Base-by-base conservation (phyloP, 164 flowering plant genomes). In the Umbilicus rupestris region DNA sequence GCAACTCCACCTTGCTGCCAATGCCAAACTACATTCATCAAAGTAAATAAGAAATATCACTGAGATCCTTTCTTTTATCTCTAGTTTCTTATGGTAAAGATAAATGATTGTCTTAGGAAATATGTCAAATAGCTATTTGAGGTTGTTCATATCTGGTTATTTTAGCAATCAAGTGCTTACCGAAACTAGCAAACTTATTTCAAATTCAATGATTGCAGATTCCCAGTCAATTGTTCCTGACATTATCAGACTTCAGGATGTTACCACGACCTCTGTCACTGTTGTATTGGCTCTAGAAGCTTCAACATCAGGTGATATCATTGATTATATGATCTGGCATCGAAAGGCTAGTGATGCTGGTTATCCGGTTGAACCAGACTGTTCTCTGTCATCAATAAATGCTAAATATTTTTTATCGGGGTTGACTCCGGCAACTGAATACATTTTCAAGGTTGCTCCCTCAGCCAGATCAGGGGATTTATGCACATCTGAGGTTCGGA, bases 311-410 rank as follows among this genome's bases (percentile, higher is more conserved):
- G 83, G 70, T 62, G 70, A 70, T 49, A 60, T 52, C 63, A 46
- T 73, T 6, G 73, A 77, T 65, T 90, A 82, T 71, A 82, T 26
- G 16, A 26, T 94, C 68, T 94, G 99, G 99, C 87, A 87, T 66
- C 85, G 94, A 0, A 83, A 77, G 79, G 80, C 82, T 63, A 45
- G 70, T 33, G 81, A 70, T 8, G 33, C 11, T 41, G 77, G 83
- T 62, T 90, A 87, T 76, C 86, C 87, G 22, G 62, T 30, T 5
- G 83, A 83, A 64, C 89, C 97, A 2, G 85, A 90, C 29, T 82
- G 90, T 65, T 79, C 78, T 26, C 66, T 85, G 62, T 73, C 72
- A 41, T 37, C 70, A 26, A 88, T 87, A 26, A 83, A 81, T 66
- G 71, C 78, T 19, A 85, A 75, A 70, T 87, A 80, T 69, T 31